phyloP scores from a whole-genome alignment of 2,329 filamentous ascomycete genomes.

The Botryotinia calthae region DNA sequence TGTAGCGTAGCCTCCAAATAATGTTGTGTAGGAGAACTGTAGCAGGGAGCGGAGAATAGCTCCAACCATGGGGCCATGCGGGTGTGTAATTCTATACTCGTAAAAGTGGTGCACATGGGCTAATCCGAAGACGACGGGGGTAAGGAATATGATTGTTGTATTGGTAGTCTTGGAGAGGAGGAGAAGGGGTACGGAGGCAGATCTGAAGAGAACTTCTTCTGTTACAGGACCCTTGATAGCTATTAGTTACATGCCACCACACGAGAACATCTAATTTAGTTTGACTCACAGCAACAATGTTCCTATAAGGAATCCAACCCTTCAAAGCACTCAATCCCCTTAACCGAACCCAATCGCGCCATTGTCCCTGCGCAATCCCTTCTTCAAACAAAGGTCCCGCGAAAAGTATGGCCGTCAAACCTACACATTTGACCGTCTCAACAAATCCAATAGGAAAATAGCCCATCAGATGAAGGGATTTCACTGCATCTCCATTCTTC shows the following conservation, averaged over 20 bases:
- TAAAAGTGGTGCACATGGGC: conserved; percentile 96
- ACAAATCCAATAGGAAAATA: conserved; percentile 71
- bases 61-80: conserved; percentile 60
- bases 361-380: conserved; percentile 68
- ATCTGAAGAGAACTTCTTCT: conserved; percentile 92
- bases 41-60: conserved; percentile 71
- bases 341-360: conserved; percentile 61
- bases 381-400: conserved; percentile 79
- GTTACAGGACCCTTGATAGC: conserved; percentile 69
- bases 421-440: conserved; percentile 63
- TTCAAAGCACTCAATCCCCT: conserved; percentile 57
- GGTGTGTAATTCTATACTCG: conserved; percentile 82
- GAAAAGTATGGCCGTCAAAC: conserved; percentile 77
- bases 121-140: conserved; percentile 86
- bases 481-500: conserved; percentile 49
- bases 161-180: conserved; percentile 59
- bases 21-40: conserved; percentile 84
- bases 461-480: conserved; percentile 69
- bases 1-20: conserved; percentile 91
- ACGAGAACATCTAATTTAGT: background rate
- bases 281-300: conserved; percentile 72
- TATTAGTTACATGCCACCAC: background rate
- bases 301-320: conserved; percentile 82
- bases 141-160: conserved; percentile 68
- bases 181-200: conserved; percentile 78